Conservation (phyloP, 305 asterid species). For the Rubia tinctorum region DNA sequence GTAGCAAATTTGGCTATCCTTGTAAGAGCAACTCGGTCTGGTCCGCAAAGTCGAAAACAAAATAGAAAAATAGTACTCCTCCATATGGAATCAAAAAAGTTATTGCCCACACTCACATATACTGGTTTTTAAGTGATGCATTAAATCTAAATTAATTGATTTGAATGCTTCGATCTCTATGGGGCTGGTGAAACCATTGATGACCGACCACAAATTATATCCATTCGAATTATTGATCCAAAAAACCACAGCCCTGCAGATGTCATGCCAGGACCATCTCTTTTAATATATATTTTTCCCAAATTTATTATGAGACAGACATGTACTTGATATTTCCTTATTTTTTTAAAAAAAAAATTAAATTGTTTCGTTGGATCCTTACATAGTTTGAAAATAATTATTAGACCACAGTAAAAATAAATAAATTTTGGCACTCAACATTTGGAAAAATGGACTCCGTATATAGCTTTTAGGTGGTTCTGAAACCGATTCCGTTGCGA, state of each 20-base stretch:
- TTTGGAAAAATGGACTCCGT: no score
- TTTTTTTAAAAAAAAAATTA: not conserved
- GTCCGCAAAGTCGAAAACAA: not conserved
- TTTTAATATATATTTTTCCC: not conserved
- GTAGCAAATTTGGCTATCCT: no score
- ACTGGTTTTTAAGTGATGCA: not conserved
- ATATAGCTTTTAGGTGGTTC: no score
- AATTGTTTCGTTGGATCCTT: no score
- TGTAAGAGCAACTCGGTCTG: not conserved
- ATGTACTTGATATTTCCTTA: not conserved
- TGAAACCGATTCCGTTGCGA: no score
- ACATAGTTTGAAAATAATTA: no score
- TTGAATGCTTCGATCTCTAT: not conserved
- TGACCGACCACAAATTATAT: not conserved
- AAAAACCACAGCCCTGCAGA: not conserved
- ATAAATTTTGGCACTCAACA: no score
- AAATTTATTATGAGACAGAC: not conserved
- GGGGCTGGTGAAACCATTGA: constrained; percentile 10
- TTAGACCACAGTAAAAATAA: no score
- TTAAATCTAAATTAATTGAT: not conserved
- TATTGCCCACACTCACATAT: not conserved
- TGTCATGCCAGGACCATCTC: constrained; percentile 4
- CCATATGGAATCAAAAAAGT: not conserved
- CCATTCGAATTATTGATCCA: not conserved
- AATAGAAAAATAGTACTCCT: not conserved